Conservation (phyloP, 2,329 filamentous ascomycete genomes). For the Alternaria infectoria region DNA sequence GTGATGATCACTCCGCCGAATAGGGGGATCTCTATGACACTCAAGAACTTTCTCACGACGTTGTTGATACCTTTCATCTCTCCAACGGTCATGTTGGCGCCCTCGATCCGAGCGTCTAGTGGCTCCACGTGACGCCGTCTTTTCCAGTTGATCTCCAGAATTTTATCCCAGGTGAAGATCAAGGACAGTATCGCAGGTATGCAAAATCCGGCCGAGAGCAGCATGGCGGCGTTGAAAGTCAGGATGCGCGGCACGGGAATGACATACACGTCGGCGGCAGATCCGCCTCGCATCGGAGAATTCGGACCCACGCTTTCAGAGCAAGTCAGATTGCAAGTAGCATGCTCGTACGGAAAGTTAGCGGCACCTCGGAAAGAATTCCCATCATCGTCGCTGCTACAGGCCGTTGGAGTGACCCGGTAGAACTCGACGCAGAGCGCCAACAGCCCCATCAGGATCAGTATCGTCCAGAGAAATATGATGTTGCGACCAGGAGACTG, state of each 20-base stretch:
- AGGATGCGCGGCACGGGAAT: slow-evolving; percentile 64
- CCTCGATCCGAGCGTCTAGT: slow-evolving; percentile 54
- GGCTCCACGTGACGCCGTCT: slow-evolving; percentile 47
- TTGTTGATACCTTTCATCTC: slow-evolving; percentile 55
- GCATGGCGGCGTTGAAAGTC: slow-evolving; percentile 64
- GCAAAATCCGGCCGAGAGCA: slow-evolving; percentile 69
- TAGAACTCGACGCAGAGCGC: slow-evolving; percentile 71
- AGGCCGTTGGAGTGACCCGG: slow-evolving; percentile 56
- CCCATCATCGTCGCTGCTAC: slow-evolving; percentile 50
- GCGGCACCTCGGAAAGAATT: slow-evolving; percentile 46
- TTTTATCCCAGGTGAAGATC: slow-evolving; percentile 68
- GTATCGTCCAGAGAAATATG: slow-evolving; percentile 70
- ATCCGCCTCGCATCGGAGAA: slow-evolving; percentile 62
- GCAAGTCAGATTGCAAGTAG: slow-evolving; percentile 58
- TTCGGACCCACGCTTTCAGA: slow-evolving; percentile 54
- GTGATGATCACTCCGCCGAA: slow-evolving; percentile 65
- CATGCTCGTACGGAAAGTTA: slow-evolving; percentile 55
- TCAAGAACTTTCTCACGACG: slow-evolving; percentile 45
- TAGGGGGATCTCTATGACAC: slow-evolving; percentile 62
- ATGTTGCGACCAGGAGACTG: slow-evolving; percentile 67
- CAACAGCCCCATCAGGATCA: slow-evolving; percentile 66
- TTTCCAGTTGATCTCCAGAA: slow-evolving; percentile 67
- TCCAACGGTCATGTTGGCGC: slow-evolving; percentile 61
- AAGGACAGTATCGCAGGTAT: slow-evolving; percentile 68
- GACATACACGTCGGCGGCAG: slow-evolving; percentile 67